phyloP scores from a whole-genome alignment of 805 yeast species.

The Ascoidea tarda region DNA sequence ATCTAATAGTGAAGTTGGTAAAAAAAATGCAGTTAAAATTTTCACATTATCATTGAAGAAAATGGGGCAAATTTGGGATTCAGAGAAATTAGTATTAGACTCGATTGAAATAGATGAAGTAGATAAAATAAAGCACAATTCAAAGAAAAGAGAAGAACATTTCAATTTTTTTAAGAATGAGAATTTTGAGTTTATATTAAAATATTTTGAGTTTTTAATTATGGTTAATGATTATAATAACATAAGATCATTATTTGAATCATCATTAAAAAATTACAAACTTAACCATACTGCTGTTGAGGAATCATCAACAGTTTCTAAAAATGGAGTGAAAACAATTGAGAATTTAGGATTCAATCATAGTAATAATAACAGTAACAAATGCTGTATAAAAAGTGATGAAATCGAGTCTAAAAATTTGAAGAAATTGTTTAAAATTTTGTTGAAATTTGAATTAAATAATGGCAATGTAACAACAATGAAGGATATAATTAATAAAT shows the following conservation, averaged over 20 bases:
- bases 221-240: conserved; percentile 55
- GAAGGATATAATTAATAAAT: conserved; percentile 51
- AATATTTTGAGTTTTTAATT: conserved; percentile 62
- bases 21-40: conserved; percentile 57
- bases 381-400: not conserved
- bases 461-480: conserved; percentile 62
- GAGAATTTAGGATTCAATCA: conserved; percentile 14
- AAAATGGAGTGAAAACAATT: conserved; percentile 7
- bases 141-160: not conserved
- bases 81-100: not conserved
- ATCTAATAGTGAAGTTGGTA: conserved; percentile 25
- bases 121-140: too few relatives aligned
- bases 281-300: conserved; percentile 13
- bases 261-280: conserved; percentile 37
- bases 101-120: not conserved
- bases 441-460: conserved; percentile 53
- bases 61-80: conserved; percentile 9
- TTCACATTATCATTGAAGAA: conserved; percentile 66
- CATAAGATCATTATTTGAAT: conserved; percentile 73
- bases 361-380: not conserved
- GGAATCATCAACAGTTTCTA: not conserved
- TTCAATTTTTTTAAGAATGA: conserved; percentile 22
- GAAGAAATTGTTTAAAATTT: conserved; percentile 36
- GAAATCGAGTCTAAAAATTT: conserved; percentile 20
- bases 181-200: conserved; percentile 46